Evolutionary conservation across 495 filamentous ascomycete species (phyloP).

Genomic region (Hypomontagnella submonticulosa): DNA sequence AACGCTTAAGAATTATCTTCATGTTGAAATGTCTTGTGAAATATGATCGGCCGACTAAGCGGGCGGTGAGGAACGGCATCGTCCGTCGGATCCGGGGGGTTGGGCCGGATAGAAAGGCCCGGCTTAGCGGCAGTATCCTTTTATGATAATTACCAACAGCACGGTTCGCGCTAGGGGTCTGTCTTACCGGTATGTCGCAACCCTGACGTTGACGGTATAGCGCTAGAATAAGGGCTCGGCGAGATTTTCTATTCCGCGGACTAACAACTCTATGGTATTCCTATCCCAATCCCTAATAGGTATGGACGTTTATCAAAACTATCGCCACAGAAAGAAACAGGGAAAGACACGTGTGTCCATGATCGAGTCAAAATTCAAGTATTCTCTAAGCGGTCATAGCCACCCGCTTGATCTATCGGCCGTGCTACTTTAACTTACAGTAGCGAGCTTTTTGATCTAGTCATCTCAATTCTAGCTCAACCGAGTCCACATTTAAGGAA

Average conservation of each 20-base stretch:
- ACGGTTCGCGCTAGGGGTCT: slow-evolving; percentile 19
- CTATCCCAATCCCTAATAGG: too few relatives aligned
- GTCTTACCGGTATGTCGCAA: background rate
- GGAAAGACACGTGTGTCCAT: too few relatives aligned
- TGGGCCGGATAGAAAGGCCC: background rate
- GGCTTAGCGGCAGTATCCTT: background rate
- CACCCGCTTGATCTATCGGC: background rate
- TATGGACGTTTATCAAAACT: too few relatives aligned
- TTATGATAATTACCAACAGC: slow-evolving; percentile 7
- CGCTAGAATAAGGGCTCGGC: background rate
- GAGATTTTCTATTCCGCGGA: background rate
- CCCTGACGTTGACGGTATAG: background rate
- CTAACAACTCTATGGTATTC: too few relatives aligned
- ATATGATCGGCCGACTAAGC: too few relatives aligned
- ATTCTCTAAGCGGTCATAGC: background rate
- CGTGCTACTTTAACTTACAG: background rate
- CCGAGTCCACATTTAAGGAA: slow-evolving; percentile 8
- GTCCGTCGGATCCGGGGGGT: background rate
- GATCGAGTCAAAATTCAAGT: too few relatives aligned
- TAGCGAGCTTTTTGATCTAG: background rate
- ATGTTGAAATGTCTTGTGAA: too few relatives aligned
- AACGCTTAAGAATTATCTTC: too few relatives aligned
- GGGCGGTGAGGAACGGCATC: background rate
- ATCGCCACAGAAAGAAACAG: too few relatives aligned
- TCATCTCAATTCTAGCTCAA: slow-evolving; percentile 1